A percentile compares a stretch with the other conserved stretches of the same genome.
These are phyloP conservation scores for Pichia sp. DNA, from an alignment of 1,139 yeast species.

Conservation along the genomic window DNA sequence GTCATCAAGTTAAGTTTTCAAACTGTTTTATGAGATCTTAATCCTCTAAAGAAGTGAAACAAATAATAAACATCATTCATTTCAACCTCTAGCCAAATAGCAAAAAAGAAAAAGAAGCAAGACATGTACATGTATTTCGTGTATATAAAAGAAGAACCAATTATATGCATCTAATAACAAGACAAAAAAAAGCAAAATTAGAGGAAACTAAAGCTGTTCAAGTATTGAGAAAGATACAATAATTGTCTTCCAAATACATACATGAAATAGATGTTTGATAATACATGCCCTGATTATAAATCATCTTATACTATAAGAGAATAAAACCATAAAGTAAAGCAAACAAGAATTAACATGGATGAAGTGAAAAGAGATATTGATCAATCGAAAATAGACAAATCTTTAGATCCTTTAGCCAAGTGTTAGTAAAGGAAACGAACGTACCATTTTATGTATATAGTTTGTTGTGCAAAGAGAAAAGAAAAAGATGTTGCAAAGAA, in stretches of 20 bases:
- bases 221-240: not conserved
- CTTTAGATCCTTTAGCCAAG: conserved; percentile 29
- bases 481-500: not conserved
- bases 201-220: not conserved
- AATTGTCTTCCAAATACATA: not conserved
- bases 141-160: not conserved
- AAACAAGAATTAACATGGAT: not conserved
- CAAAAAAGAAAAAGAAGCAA: conserved; percentile 3
- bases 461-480: not conserved
- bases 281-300: not conserved
- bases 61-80: not conserved
- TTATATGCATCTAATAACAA: not conserved
- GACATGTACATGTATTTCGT: conserved; percentile 1
- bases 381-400: conserved; percentile 18
- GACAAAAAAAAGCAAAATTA: not conserved
- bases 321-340: not conserved
- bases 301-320: not conserved
- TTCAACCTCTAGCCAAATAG: conserved; percentile 8
- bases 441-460: conserved; percentile 20
- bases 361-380: not conserved
- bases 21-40: conserved; percentile 15
- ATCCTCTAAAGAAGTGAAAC: conserved; percentile 15
- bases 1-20: conserved; percentile 13
- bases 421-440: conserved; percentile 13
- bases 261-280: not conserved